Evolutionary conservation across 148 eudicot genomes (phyloP), one percentile per base, ranked within the genome.

Genomic region (Silene uniflora): DNA sequence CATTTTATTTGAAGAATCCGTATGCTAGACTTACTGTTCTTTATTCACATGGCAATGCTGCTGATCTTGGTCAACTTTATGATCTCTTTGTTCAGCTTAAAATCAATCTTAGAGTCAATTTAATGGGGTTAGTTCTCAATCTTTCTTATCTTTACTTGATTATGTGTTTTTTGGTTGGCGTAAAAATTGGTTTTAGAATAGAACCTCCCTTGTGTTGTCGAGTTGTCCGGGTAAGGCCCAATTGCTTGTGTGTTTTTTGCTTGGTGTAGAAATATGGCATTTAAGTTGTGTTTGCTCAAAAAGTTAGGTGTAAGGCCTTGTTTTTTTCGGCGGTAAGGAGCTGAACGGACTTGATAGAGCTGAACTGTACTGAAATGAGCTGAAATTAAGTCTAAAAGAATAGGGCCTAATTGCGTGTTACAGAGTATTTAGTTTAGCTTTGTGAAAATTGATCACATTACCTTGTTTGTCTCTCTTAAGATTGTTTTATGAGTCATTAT

Each of bases 1-100:
- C 92, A 10, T 94, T 94, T 67, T 94, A 89, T 67, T 60, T 93
- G 62, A 86, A 81, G 60, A 90, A 94, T 73, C 98, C 98, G 0
- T 88, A 82, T 75, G 97, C 98, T 7, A 83, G 93, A 44, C 91
- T 94, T 18, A 94, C 98, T 62, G 54, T 94, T 70, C 84, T 94
- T 18, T 94, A 94, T 76, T 94, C 98, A 12, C 98, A 94, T 82
- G 98, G 96, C 21, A 94, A 94, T 89, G 98, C 98, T 3, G 96
- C 97, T 90, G 98, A 94, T 82, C 88, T 94, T 77, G 98, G 93
- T 13, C 98, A 94, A 76, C 93, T 94, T 10, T 94, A 84, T 79
- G 97, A 94, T 78, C 89, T 94, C 80, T 94, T 94, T 84, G 85
- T 91, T 79, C 98, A 94, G 81, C 97, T 94, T 74, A 94, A 94